Conservation (phyloP, 2,329 filamentous ascomycete genomes). For the Clonostachys solani region DNA sequence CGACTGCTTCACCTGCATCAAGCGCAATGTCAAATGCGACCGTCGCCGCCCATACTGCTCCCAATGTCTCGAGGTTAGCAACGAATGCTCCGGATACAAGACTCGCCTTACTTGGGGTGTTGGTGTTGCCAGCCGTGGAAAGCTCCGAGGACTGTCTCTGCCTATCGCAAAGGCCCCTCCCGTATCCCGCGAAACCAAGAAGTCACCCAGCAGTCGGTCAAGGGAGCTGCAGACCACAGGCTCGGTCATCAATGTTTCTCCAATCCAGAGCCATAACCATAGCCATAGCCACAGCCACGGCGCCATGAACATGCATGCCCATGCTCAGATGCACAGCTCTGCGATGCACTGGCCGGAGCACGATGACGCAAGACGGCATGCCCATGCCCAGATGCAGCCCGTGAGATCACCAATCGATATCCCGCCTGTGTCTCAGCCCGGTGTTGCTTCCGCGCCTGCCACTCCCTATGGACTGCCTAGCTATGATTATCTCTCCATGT, state of each 20-base stretch:
- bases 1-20: conserved; percentile 92
- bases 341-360: conserved; percentile 18
- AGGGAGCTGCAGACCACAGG: conserved; percentile 39
- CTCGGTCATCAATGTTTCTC: conserved; percentile 9
- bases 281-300: neutral
- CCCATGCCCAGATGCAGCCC: conserved; percentile 1
- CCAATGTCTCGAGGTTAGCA: conserved; percentile 85
- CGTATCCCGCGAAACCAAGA: conserved; percentile 45
- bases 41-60: conserved; percentile 91
- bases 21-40: conserved; percentile 81
- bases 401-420: conserved; percentile 28
- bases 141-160: conserved; percentile 83
- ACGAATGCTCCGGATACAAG: conserved; percentile 94
- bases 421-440: conserved; percentile 16
- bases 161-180: conserved; percentile 59
- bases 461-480: conserved; percentile 26
- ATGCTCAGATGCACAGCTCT: neutral
- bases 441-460: conserved; percentile 35
- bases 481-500: conserved; percentile 48
- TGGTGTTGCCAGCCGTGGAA: conserved; percentile 90
- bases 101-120: conserved; percentile 96
- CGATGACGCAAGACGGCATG: conserved; percentile 21
- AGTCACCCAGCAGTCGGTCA: conserved; percentile 25
- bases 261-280: neutral
- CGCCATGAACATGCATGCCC: no score